Percentiles rank a stretch among this genome's conserved stretches.
phyloP scores from a whole-genome alignment of 306 rosid species.

The Argentina anserina region DNA sequence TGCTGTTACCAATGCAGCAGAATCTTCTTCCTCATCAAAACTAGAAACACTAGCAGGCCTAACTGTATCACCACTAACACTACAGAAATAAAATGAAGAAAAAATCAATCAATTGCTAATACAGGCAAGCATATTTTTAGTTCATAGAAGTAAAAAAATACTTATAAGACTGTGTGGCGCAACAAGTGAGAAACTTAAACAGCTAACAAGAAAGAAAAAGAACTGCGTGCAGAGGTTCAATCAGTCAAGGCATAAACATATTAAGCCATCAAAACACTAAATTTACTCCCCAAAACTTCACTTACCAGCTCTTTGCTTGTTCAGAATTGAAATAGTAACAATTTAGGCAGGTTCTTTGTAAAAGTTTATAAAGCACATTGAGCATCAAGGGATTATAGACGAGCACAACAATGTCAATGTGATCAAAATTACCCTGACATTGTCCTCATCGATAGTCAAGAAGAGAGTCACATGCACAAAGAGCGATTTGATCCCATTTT shows the following conservation, averaged over 20 bases:
- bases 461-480: conserved; percentile 94
- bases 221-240: conserved; percentile 13
- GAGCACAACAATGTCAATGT: too few relatives aligned
- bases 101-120: conserved; percentile 24
- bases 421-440: too few relatives aligned
- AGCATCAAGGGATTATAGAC: too few relatives aligned
- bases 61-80: conserved; percentile 42
- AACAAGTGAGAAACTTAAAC: conserved; percentile 13
- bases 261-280: too few relatives aligned
- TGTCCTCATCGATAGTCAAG: conserved; percentile 65
- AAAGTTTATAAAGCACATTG: too few relatives aligned
- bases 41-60: conserved; percentile 39
- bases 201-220: background rate
- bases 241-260: too few relatives aligned
- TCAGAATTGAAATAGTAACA: too few relatives aligned
- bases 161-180: conserved; percentile 2
- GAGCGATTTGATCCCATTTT: conserved; percentile 65
- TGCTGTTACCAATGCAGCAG: conserved; percentile 26
- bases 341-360: too few relatives aligned
- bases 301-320: too few relatives aligned
- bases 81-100: conserved; percentile 26
- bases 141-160: conserved; percentile 5
- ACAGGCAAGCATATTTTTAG: conserved; percentile 1
- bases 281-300: too few relatives aligned
- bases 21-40: conserved; percentile 43